Base-by-base conservation (phyloP, 2,329 filamentous ascomycete species). In the Verticillium nubilum region DNA sequence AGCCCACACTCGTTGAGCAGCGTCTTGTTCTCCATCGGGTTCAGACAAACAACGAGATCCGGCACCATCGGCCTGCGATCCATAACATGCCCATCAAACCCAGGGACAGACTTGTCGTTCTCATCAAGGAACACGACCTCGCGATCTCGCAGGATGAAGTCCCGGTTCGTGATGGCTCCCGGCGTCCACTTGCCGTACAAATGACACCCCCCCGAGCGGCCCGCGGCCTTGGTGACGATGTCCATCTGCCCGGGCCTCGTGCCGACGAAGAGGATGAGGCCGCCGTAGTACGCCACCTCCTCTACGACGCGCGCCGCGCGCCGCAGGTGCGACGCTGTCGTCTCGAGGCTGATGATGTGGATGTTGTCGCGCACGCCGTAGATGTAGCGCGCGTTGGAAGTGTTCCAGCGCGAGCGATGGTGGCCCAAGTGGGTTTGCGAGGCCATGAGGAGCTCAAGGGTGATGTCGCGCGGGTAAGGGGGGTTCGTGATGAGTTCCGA, bases 111-210 rank as follows among this genome's bases (percentile, higher is more conserved):
- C 62, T 84, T 68, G 73, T 98, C 95, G 61, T 83, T 68, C 69
- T 89, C 84, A 73, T 97, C 86, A 58, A 97, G 86, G 7, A 97
- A 87, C 73, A 89, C 89, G 58, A 89, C 82, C 59, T 75, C 76
- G 70, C 88, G 89, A 55, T 80, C 78, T 52, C 82, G 83, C n/a
- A 98, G 81, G 64, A 98, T 94, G 72, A 94, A 87, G 71, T 97
- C 88, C 58, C 91, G 89, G 76, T 99, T 99, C 37, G 95, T 98
- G 68, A 99, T 91, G 62, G 85, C 87, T 1, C 95, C 95, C 0
- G 95, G 91, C 56, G 88, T 92, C 95, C 95, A 99, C 68, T 92
- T 89, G 70, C 91, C 90, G 70, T 97, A 98, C 33, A 99, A 74
- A 73, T 98, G 93, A 71, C 90, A 98, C 2, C 86, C 92, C 60